Evolutionary conservation across 805 yeast species (phyloP).

Genomic region (Teunomyces lycoperdinae): DNA sequence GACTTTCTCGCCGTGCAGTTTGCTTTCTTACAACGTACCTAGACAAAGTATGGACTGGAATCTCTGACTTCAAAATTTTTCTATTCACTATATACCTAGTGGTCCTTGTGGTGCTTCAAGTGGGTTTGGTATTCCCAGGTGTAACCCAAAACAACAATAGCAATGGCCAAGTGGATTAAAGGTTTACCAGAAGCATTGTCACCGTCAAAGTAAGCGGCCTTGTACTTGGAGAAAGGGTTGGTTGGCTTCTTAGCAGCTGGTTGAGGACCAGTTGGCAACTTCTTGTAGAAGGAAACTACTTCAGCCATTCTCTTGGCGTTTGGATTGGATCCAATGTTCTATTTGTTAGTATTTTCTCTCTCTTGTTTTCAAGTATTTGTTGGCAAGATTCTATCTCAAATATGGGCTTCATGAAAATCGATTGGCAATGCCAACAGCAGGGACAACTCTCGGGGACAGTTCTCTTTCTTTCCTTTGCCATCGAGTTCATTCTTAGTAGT

Average conservation of each 20-base stretch:
- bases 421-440: no score
- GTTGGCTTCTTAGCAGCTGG: constrained; percentile 65
- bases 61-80: neutral
- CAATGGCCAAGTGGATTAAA: constrained; percentile 69
- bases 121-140: constrained; percentile 92
- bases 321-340: constrained; percentile 93
- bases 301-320: constrained; percentile 95
- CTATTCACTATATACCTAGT: constrained; percentile 6
- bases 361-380: neutral
- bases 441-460: no score
- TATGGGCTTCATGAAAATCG: no score
- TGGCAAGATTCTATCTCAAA: neutral
- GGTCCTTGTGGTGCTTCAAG: constrained; percentile 40
- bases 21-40: no score
- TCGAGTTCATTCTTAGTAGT: constrained; percentile 6
- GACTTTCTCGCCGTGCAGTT: neutral
- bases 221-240: constrained; percentile 73
- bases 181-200: constrained; percentile 84
- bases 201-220: constrained; percentile 81
- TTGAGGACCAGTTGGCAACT: constrained; percentile 91
- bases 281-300: constrained; percentile 93
- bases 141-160: constrained; percentile 76
- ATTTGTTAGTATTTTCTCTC: constrained; percentile 25
- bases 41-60: no score
- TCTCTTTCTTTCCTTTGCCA: no score